phyloP scores from a whole-genome alignment of 1,284 basidiomycete genomes.

The Apiotrichum laibachii region DNA sequence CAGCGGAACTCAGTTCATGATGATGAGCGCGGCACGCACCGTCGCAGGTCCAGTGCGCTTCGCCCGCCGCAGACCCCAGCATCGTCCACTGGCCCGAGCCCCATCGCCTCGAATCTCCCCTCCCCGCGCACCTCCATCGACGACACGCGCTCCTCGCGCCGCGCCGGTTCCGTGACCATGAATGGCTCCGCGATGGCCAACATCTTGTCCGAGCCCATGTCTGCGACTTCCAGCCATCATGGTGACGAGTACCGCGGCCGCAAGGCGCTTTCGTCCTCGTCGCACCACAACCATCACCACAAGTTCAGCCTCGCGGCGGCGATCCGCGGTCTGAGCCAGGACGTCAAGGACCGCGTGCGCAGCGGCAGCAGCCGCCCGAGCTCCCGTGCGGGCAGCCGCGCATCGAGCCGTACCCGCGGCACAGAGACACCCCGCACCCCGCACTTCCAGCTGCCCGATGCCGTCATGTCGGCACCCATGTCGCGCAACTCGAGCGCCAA shows the following conservation, averaged over 20 bases:
- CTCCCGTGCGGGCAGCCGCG: conserved; percentile 2
- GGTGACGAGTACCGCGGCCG: no score
- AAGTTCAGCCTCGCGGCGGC: conserved; percentile 50
- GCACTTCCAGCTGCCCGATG: conserved; percentile 9
- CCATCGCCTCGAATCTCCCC: conserved; percentile 5
- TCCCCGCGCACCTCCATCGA: conserved; percentile 12
- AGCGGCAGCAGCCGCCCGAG: conserved; percentile 22
- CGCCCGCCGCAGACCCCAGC: background rate
- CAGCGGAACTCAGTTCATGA: conserved; percentile 18
- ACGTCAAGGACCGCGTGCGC: conserved; percentile 42
- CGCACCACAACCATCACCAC: conserved; percentile 17
- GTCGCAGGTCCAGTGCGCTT: conserved; percentile 6
- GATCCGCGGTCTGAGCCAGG: conserved; percentile 46
- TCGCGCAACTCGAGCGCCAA: conserved; percentile 9
- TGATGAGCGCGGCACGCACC: conserved; percentile 21
- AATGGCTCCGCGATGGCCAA: no score
- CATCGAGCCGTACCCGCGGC: conserved; percentile 13
- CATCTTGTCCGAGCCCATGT: background rate
- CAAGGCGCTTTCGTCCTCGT: no score
- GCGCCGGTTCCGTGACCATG: conserved; percentile 18
- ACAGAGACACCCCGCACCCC: conserved; percentile 11
- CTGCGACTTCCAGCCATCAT: background rate
- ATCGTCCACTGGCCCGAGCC: conserved; percentile 5
- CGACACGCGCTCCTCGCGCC: background rate
- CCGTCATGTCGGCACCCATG: conserved; percentile 9